Conservation (phyloP, 805 yeast genomes). For the Spencermartinsiella europaea region DNA sequence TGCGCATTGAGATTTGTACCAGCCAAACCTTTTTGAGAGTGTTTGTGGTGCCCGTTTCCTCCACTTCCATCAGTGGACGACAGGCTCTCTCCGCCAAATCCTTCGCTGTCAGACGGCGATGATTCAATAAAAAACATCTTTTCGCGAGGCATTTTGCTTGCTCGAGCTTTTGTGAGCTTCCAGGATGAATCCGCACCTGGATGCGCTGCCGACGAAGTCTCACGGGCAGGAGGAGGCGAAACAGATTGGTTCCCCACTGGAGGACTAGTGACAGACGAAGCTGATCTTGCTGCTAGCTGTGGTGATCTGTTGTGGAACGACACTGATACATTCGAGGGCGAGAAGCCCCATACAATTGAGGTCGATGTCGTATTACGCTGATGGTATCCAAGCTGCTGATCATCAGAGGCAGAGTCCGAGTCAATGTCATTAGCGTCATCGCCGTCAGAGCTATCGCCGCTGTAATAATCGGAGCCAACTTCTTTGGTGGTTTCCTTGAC, state of each 20-base stretch:
- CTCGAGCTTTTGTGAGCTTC: slow-evolving; percentile 21
- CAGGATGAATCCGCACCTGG: slow-evolving; percentile 3
- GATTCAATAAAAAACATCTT: slow-evolving; percentile 38
- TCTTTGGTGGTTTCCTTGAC: slow-evolving; percentile 1
- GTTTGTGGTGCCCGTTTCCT: neutral
- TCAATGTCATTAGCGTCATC: slow-evolving; percentile 1
- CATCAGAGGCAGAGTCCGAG: neutral
- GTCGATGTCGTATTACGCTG: slow-evolving; percentile 29
- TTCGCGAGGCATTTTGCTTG: slow-evolving; percentile 23
- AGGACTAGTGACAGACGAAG: neutral
- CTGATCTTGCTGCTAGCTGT: neutral
- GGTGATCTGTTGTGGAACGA: slow-evolving; percentile 24
- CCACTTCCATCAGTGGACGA: slow-evolving; percentile 17
- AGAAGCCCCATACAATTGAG: slow-evolving; percentile 35
- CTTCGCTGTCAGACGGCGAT: slow-evolving; percentile 34
- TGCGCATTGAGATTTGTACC: too few species aligned
- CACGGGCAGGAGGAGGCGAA: neutral
- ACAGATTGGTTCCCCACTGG: neutral
- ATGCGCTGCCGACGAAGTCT: slow-evolving; percentile 2
- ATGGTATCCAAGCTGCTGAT: slow-evolving; percentile 6
- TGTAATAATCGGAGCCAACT: neutral
- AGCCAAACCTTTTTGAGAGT: too few species aligned
- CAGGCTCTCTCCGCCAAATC: slow-evolving; percentile 22
- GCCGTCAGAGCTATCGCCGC: neutral
- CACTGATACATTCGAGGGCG: slow-evolving; percentile 34